Conservation (phyloP, 148 eudicot species). For the Beta vulgaris region DNA sequence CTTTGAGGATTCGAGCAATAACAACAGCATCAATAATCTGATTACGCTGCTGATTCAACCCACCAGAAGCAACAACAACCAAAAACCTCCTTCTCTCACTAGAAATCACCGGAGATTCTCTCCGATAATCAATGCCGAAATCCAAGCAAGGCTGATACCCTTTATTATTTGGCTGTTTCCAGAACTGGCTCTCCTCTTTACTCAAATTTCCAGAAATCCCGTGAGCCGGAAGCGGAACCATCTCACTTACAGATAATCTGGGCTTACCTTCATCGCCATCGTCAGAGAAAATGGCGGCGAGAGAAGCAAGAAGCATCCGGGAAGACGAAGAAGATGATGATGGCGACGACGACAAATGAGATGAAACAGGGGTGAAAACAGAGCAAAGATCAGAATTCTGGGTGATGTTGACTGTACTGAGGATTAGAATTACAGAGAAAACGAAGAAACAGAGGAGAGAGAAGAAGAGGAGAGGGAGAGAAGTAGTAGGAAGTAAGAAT, state of each 20-base stretch:
- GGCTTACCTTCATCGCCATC: neutral
- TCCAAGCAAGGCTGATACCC: conserved; percentile 62
- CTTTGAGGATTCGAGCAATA: conserved; percentile 69
- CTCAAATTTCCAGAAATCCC: conserved; percentile 31
- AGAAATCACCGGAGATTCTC: conserved; percentile 36
- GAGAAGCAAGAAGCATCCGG: conserved; percentile 25
- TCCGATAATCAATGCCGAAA: conserved; percentile 48
- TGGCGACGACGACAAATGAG: conserved; percentile 2
- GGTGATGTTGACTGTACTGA: conserved; percentile 29
- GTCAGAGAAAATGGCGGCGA: conserved; percentile 31
- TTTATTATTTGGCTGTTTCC: conserved; percentile 59
- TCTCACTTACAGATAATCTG: conserved; percentile 36
- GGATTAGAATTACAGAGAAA: conserved; percentile 29
- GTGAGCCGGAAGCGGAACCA: conserved; percentile 60
- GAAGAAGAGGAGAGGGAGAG: conserved; percentile 35
- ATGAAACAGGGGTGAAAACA: neutral
- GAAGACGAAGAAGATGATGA: conserved; percentile 24
- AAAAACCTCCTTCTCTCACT: conserved; percentile 52
- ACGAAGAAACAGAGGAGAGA: conserved; percentile 28
- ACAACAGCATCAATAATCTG: conserved; percentile 76
- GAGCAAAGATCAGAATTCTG: conserved; percentile 9
- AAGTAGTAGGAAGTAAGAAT: conserved; percentile 23
- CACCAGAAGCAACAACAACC: conserved; percentile 68
- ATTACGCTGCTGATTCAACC: conserved; percentile 66
- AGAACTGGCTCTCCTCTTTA: conserved; percentile 44